These are phyloP conservation scores for Penicillium verrucosum DNA, from an alignment of 2,329 filamentous ascomycete genomes.

Conservation along the genomic window DNA sequence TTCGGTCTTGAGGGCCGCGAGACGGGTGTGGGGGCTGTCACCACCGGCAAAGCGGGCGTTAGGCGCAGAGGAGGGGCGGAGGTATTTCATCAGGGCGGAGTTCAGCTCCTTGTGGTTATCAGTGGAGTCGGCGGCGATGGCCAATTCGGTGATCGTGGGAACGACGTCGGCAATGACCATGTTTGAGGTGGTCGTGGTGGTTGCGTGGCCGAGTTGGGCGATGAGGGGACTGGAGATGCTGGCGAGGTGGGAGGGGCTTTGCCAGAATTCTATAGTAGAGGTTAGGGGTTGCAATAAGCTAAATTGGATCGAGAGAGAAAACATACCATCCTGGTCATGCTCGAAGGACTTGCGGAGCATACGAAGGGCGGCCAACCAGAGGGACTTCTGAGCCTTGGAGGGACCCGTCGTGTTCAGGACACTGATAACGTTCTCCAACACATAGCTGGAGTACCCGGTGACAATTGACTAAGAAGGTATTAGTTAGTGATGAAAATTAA, in stretches of 20 bases:
- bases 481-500: not conserved
- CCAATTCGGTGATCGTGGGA: constrained; percentile 75
- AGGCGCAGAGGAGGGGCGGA: constrained; percentile 56
- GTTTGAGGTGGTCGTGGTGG: constrained; percentile 37
- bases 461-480: constrained; percentile 65
- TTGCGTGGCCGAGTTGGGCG: constrained; percentile 58
- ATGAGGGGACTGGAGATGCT: constrained; percentile 68
- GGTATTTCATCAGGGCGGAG: constrained; percentile 68
- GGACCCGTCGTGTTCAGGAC: constrained; percentile 51
- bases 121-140: constrained; percentile 73
- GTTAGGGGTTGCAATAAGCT: constrained; percentile 6
- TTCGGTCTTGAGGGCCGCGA: constrained; percentile 80
- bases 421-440: constrained; percentile 70
- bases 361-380: constrained; percentile 68
- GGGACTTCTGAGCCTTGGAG: constrained; percentile 50
- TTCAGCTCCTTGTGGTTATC: constrained; percentile 93
- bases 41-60: constrained; percentile 31
- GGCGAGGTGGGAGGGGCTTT: constrained; percentile 80
- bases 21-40: constrained; percentile 67
- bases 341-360: constrained; percentile 74
- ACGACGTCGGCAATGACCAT: constrained; percentile 59
- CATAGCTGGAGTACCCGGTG: constrained; percentile 82
- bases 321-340: constrained; percentile 75
- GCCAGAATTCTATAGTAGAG: constrained; percentile 69
- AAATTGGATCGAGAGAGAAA: not conserved